Evolutionary conservation across 306 rosid genomes (phyloP).

Genomic region (Gillenia trifoliata): DNA sequence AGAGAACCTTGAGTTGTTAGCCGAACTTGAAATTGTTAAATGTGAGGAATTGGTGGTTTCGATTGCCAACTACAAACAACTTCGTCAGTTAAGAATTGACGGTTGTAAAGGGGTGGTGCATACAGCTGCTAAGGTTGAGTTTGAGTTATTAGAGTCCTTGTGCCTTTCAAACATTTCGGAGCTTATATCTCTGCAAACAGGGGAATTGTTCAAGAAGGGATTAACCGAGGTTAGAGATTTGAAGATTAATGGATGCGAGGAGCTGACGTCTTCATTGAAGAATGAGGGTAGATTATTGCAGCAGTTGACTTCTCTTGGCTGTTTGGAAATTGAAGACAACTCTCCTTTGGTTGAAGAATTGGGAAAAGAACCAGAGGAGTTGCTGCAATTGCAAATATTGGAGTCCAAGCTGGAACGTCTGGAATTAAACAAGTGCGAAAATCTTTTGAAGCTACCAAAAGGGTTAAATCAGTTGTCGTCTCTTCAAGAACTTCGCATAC

Average conservation of each 20-base stretch:
- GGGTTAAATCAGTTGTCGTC: not conserved
- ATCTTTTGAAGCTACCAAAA: not conserved
- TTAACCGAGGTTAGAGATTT: too few relatives aligned
- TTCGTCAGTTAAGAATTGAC: too few relatives aligned
- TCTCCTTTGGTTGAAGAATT: not conserved
- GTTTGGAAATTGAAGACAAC: not conserved
- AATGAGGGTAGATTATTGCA: too few relatives aligned
- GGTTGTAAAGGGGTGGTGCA: too few relatives aligned
- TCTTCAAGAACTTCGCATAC: not conserved
- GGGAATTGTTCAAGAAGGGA: too few relatives aligned
- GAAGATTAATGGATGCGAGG: too few relatives aligned
- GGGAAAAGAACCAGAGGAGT: not conserved
- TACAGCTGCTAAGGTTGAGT: too few relatives aligned
- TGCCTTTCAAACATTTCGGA: not conserved
- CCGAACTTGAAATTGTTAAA: not conserved
- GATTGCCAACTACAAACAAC: too few relatives aligned
- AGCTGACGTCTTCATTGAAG: too few relatives aligned
- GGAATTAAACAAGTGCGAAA: accelerated
- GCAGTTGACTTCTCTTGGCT: not conserved
- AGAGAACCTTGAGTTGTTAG: not conserved
- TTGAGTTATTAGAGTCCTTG: not conserved
- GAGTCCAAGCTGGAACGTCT: not conserved
- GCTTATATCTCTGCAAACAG: not conserved
- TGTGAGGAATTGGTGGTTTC: too few relatives aligned
- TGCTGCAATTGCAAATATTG: not conserved